Percentiles rank a stretch among this genome's conserved stretches.
Evolutionary conservation across 495 filamentous ascomycete species (phyloP).

Genomic region (Alectoria sarmentosa): DNA sequence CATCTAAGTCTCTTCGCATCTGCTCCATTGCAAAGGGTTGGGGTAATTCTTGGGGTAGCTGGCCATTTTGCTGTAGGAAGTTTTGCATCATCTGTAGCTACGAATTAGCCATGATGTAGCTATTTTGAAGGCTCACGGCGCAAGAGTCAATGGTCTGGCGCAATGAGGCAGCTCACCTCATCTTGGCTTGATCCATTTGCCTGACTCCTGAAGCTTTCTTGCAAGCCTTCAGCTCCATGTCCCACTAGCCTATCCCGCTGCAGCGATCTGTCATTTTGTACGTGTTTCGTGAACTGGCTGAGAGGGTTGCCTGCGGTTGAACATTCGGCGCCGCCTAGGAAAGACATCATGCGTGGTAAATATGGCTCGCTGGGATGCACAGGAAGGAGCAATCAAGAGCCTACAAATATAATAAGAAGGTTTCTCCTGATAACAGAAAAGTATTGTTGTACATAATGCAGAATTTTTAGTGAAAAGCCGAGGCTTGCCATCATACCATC

Average conservation of each 20-base stretch:
- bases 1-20: constrained; percentile 57
- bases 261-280: constrained; percentile 87
- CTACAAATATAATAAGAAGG: background rate
- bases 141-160: background rate
- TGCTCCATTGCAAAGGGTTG: constrained; percentile 65
- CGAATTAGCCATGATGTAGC: constrained; percentile 4
- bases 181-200: constrained; percentile 55
- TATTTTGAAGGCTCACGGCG: background rate
- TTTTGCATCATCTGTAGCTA: constrained; percentile 78
- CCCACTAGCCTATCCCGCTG: constrained; percentile 83
- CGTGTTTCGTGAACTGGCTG: constrained; percentile 92
- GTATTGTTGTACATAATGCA: no score
- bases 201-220: constrained; percentile 57
- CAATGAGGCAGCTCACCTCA: constrained; percentile 40
- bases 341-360: constrained; percentile 60
- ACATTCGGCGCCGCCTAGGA: constrained; percentile 92
- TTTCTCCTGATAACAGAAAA: no score
- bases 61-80: constrained; percentile 70
- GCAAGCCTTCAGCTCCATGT: constrained; percentile 53
- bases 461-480: no score
- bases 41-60: constrained; percentile 44
- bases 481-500: background rate
- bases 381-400: background rate
- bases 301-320: constrained; percentile 94
- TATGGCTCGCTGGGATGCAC: background rate